Evolutionary conservation across 139 green algal genomes (phyloP), one percentile per base, ranked within the genome.

Genomic region (Penium margaritaceum): DNA sequence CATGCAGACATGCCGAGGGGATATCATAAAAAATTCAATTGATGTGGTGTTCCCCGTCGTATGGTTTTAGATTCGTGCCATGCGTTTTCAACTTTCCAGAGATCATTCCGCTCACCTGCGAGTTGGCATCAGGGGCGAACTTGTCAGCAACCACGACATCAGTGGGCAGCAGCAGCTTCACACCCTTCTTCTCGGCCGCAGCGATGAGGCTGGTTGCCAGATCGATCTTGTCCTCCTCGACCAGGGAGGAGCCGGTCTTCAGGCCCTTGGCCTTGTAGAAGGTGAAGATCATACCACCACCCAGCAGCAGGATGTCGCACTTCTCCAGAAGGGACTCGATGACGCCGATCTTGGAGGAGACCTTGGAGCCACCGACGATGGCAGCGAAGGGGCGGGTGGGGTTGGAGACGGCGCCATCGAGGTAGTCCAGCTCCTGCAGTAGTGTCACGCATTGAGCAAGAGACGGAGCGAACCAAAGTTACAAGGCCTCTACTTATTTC

Each of bases 171-270:
- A 96, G 81, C 74, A 99, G 87, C 86, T 97, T 81, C 21, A 97
- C 90, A 63, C 90, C 89, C 88, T 95, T 91, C 64, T 81, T 63
- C 51, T 81, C 70, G 24, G 84, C 88, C 86, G 91, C 90, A 65
- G 67, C 67, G 75, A 83, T 87, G 44, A 98, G 88, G 75, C 91
- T 86, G 80, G 89, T 93, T 66, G 94, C 94, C 70, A 98, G 91
- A 33, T 96, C 91, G 68, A 99, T 75, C 90, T 97, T 95, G 90
- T 98, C 93, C 75, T 97, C 93, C 90, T 99, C 94, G 33, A 99
- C 94, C 63, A 99, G 89, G 53, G 90, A 96, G 66, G 78, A 77
- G 61, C 94, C 94, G 19, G 95, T 89, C 17, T 57, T 79, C 27
- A 92, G 74, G 68, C 92, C 92, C 64, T 85, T 81, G 6, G 87